Evolutionary conservation across 106 monocot species (phyloP), one percentile per base, ranked within the genome.

Genomic region (Dendrobium nobile): DNA sequence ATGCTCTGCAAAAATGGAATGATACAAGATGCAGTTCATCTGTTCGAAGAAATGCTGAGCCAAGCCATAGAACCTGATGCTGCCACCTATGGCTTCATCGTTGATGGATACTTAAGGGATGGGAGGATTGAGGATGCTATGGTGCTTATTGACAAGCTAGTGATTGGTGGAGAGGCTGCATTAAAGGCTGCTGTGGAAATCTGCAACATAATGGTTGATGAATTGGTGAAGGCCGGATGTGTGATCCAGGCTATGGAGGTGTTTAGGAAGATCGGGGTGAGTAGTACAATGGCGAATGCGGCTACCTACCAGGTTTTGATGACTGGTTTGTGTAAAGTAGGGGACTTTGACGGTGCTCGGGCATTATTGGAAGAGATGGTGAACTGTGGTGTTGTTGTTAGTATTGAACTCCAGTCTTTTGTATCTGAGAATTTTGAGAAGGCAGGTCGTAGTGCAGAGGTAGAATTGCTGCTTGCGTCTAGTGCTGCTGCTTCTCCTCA

Each of bases 21-120:
- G 67, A 26, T 85, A 40, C 67, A 67, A 3, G 89, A 92, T 70
- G 92, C 92, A 48, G 84, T 86, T 59, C 87, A 80, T 64, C 67
- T 95, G 82, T 95, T 95, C 48, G 85, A 90, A 24, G 90, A 90
- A 85, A 90, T 95, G 94, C 87, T 84, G 40, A 79, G 77, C 8
- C 91, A 88, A 77, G 88, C 91, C 0, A 84, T 94, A 1, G 78
- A 81, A 41, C 86, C 94, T 5, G 89, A 94, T 79, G 86, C 85
- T 59, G 67, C 78, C 24, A 92, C 92, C 9, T 95, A 84, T 55
- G 79, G 84, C 8, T 88, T 81, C 72, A 87, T 95, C 68, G 77
- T 89, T 11, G 95, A 92, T 74, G 84, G 72, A 0, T 92, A 55
- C 68, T 89, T 91, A 33, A 86, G 54, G 48, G 89, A 81, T 47